Evolutionary conservation across 768 basidiomycete species (phyloP), one percentile per base, ranked within the genome.

Genomic region (Leccinum fibrillosum): DNA sequence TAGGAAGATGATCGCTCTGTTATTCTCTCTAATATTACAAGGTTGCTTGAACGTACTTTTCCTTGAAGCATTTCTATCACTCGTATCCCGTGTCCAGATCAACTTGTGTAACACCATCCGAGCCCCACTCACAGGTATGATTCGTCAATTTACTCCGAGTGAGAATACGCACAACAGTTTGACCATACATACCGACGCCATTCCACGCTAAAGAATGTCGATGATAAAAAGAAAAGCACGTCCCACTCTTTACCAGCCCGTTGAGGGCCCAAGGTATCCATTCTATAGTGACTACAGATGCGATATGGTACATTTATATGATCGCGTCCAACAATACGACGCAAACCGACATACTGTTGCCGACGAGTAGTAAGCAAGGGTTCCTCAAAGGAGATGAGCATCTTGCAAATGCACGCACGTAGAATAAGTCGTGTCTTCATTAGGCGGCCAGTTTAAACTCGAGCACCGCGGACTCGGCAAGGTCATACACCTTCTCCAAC

Each of bases 401-500:
- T 57, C 32, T 34, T 34, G 32, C 11, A 7, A 34, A 28, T 17
- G 4, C 2, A 45, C 23, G 37, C 9, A 48, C 34, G 11, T 30
- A 15, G n/a, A 26, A 28, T 19, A 44, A 12, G n/a, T 54, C 32
- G 34, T 28, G 28, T 42, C 39, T 54, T 48, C 15, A 52, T 67
- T 42, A 62, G 17, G 52, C 25, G 34, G 55, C 61, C 15, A 63
- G 13, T 53, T 52, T 71, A 42, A 67, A 67, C 37, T 69, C 68
- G 32, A 71, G 49, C 3, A 72, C 66, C 11, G 62, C 39, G 44
- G 68, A 62, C 49, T 69, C 64, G 45, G 61, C 68, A 57, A 71
- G 66, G 52, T 71, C 70, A 23, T 72, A 66, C 21, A 68, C 61
- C 56, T 59, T 69, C 48, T 64, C 66, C 39, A 71, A 44, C 49